A percentile compares a stretch with the other conserved stretches of the same genome.
Evolutionary conservation across 179 eudicot genomes (phyloP).

Genomic region (Dionaea muscipula): DNA sequence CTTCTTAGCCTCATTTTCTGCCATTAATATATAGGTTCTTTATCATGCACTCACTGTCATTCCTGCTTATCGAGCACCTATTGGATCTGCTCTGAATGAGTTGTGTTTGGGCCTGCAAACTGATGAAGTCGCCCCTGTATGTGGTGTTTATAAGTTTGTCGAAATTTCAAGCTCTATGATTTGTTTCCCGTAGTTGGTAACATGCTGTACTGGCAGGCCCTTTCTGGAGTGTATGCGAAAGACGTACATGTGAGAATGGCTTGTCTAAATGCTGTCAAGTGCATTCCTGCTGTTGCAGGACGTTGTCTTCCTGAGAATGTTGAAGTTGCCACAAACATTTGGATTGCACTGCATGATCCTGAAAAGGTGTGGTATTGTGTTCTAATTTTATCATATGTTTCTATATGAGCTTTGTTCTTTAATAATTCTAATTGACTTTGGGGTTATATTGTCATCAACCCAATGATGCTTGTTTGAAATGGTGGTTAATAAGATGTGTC

Average conservation of each 20-base stretch:
- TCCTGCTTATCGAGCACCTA: constrained; percentile 75
- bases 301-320: constrained; percentile 65
- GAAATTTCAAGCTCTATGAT: background rate
- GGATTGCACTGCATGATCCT: constrained; percentile 93
- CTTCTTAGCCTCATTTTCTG: constrained; percentile 6
- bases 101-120: constrained; percentile 80
- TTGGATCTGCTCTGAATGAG: constrained; percentile 81
- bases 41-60: constrained; percentile 84
- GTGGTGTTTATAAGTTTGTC: constrained; percentile 12
- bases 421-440: background rate
- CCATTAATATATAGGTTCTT: constrained; percentile 47
- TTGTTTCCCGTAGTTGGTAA: background rate
- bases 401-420: background rate
- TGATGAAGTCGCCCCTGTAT: constrained; percentile 76
- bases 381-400: background rate
- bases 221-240: constrained; percentile 83
- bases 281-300: constrained; percentile 82
- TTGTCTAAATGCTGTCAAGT: constrained; percentile 86
- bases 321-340: constrained; percentile 81
- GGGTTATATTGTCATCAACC: background rate
- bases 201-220: constrained; percentile 42
- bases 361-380: constrained; percentile 58
- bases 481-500: no score
- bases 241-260: constrained; percentile 87
- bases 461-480: background rate